Evolutionary conservation across 2,329 filamentous ascomycete genomes (phyloP).

Genomic region (Calonectria pteridis): DNA sequence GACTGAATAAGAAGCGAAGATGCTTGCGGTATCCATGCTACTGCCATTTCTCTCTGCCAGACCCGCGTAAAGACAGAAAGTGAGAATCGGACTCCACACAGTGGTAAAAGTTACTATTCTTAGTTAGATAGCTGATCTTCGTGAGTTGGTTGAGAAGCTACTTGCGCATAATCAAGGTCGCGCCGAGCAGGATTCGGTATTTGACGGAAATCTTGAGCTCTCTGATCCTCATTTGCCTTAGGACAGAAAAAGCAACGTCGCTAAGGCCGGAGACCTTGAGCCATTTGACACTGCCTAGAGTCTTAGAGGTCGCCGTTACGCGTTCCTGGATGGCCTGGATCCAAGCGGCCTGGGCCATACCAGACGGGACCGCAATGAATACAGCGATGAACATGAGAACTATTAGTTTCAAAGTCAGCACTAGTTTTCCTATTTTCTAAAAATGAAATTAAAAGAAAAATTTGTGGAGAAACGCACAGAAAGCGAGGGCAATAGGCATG

Average conservation of each 20-base stretch:
- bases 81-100: conserved; percentile 38
- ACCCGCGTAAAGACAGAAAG: conserved; percentile 36
- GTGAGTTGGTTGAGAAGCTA: neutral
- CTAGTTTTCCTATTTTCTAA: neutral
- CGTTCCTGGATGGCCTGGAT: conserved; percentile 62
- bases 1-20: conserved; percentile 37
- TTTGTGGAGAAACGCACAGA: conserved; percentile 53
- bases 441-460: neutral
- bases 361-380: conserved; percentile 37
- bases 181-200: conserved; percentile 36
- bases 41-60: conserved; percentile 16
- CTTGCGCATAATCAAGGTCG: conserved; percentile 31
- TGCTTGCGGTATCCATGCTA: conserved; percentile 28
- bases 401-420: conserved; percentile 26
- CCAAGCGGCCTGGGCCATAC: conserved; percentile 58
- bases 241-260: conserved; percentile 48
- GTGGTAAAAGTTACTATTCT: conserved; percentile 29
- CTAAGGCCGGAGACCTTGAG: conserved; percentile 64
- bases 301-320: conserved; percentile 60
- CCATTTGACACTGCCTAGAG: conserved; percentile 63
- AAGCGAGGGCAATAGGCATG: conserved; percentile 58
- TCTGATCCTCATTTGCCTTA: conserved; percentile 32
- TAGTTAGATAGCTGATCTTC: neutral
- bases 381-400: conserved; percentile 50
- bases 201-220: conserved; percentile 40